A percentile compares a stretch with the other conserved stretches of the same genome.
These are phyloP conservation scores for Vitis hybrid DNA, from an alignment of 177 flowering plant genomes.

Conservation along the genomic window DNA sequence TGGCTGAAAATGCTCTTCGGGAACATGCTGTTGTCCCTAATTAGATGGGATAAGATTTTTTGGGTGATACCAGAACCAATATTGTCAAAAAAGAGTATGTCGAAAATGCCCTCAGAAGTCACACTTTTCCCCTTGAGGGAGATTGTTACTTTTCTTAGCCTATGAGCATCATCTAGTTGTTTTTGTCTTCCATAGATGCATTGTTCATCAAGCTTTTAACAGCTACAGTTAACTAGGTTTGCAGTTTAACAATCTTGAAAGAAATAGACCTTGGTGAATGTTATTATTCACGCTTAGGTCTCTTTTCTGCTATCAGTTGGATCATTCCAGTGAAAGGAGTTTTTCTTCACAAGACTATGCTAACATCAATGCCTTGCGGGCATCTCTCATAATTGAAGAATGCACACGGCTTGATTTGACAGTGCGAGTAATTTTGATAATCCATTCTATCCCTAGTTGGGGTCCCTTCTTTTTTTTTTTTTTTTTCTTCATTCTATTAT, in stretches of 20 bases:
- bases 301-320: conserved; percentile 35
- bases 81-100: too few relatives aligned
- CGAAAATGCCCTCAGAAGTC: too few relatives aligned
- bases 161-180: too few relatives aligned
- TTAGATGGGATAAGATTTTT: too few relatives aligned
- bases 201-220: too few relatives aligned
- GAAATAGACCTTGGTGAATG: conserved; percentile 3
- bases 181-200: too few relatives aligned
- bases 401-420: conserved; percentile 89
- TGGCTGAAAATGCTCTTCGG: too few relatives aligned
- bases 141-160: too few relatives aligned
- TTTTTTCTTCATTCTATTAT: conserved; percentile 47
- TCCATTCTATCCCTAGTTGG: background rate
- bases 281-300: conserved; percentile 17
- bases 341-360: conserved; percentile 35
- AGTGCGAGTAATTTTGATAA: conserved; percentile 40
- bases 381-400: conserved; percentile 86
- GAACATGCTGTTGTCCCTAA: too few relatives aligned
- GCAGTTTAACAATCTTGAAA: background rate
- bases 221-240: too few relatives aligned
- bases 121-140: too few relatives aligned
- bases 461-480: conserved; percentile 6
- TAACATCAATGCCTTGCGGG: conserved; percentile 86
- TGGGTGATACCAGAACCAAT: too few relatives aligned
- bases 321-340: conserved; percentile 24